These are phyloP conservation scores for Cerioporus squamosus DNA, from an alignment of 1,284 basidiomycete genomes.

Conservation along the genomic window DNA sequence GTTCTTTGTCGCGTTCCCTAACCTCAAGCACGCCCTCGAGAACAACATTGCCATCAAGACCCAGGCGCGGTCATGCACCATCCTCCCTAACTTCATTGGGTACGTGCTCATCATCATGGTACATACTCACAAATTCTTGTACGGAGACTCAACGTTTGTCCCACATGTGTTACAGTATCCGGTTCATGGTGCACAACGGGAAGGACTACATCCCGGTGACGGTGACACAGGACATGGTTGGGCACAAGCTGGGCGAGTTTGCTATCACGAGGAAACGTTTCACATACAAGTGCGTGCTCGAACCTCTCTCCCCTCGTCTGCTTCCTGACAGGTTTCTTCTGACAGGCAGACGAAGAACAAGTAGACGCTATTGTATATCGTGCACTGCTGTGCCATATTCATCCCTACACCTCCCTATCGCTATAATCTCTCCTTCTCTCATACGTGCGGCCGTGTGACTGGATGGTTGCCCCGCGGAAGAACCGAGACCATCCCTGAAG, in stretches of 20 bases:
- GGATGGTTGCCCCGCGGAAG: no score
- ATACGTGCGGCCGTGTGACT: no score
- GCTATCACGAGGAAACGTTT: constrained; percentile 84
- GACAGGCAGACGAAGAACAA: constrained; percentile 30
- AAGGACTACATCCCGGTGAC: constrained; percentile 87
- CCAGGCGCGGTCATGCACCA: constrained; percentile 88
- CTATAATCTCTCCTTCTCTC: background rate
- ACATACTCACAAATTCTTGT: background rate
- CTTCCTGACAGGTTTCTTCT: background rate
- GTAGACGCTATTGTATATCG: constrained; percentile 18
- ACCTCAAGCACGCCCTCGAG: constrained; percentile 82
- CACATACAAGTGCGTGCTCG: constrained; percentile 66
- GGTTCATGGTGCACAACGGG: constrained; percentile 94
- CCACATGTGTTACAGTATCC: constrained; percentile 53
- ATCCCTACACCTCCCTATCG: no score
- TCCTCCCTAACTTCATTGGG: constrained; percentile 96
- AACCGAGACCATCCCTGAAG: background rate
- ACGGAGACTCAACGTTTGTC: background rate
- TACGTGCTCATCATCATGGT: constrained; percentile 37
- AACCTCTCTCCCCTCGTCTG: background rate
- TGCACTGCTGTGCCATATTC: constrained; percentile 8
- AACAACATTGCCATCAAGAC: constrained; percentile 90
- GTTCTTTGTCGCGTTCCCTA: constrained; percentile 94
- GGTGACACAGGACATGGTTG: constrained; percentile 97
- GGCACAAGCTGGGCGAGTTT: constrained; percentile 97